Conservation (phyloP, 139 green algal species). For the Zygnema cylindricum region DNA sequence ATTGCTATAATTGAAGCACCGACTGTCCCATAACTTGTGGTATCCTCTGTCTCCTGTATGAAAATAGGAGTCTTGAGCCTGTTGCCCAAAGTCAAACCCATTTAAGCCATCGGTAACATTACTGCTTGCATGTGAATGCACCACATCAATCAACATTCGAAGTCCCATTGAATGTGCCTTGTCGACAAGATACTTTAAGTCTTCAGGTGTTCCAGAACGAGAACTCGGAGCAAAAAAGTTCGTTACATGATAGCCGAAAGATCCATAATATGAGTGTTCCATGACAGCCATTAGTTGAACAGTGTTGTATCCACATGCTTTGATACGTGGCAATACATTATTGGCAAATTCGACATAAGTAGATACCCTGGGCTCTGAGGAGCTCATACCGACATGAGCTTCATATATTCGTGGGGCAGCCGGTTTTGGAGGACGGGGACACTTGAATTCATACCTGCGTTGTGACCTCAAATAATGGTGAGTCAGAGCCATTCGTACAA, state of each 20-base stretch:
- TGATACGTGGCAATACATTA: conserved; percentile 85
- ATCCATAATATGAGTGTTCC: conserved; percentile 94
- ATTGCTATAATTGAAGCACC: conserved; percentile 88
- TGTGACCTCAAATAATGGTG: neutral
- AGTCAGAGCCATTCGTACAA: neutral
- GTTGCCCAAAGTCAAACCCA: conserved; percentile 89
- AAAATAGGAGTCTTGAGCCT: conserved; percentile 83
- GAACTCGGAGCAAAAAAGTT: conserved; percentile 86
- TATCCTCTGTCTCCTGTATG: conserved; percentile 77
- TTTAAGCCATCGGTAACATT: conserved; percentile 88
- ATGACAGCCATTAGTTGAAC: conserved; percentile 80
- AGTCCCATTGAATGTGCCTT: conserved; percentile 88
- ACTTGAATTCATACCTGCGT: conserved; percentile 62
- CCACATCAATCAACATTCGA: conserved; percentile 89
- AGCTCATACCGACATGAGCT: conserved; percentile 94
- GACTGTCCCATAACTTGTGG: conserved; percentile 89
- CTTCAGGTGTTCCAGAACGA: conserved; percentile 85
- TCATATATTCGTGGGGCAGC: conserved; percentile 89
- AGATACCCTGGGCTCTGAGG: conserved; percentile 68
- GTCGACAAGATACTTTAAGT: conserved; percentile 86
- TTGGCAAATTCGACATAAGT: conserved; percentile 87
- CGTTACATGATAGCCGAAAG: conserved; percentile 95
- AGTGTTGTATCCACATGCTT: conserved; percentile 84
- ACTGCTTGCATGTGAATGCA: conserved; percentile 88
- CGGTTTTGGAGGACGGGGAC: conserved; percentile 70